phyloP scores from a whole-genome alignment of 2,329 filamentous ascomycete genomes.

The Chaetothyriales sp. region DNA sequence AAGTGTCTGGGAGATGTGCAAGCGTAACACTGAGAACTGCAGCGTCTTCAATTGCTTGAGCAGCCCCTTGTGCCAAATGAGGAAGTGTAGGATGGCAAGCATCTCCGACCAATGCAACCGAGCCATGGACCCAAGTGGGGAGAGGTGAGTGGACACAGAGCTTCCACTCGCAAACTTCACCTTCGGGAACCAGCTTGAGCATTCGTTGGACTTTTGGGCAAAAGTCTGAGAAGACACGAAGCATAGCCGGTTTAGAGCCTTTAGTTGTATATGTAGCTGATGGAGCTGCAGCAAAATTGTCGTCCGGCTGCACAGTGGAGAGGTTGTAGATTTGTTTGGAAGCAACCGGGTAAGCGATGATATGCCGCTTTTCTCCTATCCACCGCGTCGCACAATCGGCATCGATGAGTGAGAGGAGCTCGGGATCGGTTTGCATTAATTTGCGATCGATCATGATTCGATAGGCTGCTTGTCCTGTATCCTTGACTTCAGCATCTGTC shows the following conservation, averaged over 20 bases:
- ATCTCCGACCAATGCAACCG: conserved; percentile 43
- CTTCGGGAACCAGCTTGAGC: conserved; percentile 48
- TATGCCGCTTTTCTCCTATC: conserved; percentile 53
- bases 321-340: conserved; percentile 54
- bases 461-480: conserved; percentile 42
- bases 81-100: conserved; percentile 51
- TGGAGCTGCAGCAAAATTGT: conserved; percentile 44
- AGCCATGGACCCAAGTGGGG: conserved; percentile 46
- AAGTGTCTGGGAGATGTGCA: conserved; percentile 33
- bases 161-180: conserved; percentile 56
- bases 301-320: conserved; percentile 48
- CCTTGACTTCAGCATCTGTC: conserved; percentile 27
- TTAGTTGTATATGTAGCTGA: conserved; percentile 51
- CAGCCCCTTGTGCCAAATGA: conserved; percentile 51
- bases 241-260: conserved; percentile 47
- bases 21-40: conserved; percentile 43
- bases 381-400: conserved; percentile 46
- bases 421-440: conserved; percentile 33
- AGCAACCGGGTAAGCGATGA: conserved; percentile 54
- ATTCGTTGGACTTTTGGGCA: conserved; percentile 48
- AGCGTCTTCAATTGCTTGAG: conserved; percentile 52
- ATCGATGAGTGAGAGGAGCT: conserved; percentile 43
- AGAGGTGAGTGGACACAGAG: conserved; percentile 49
- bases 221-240: conserved; percentile 46
- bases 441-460: conserved; percentile 40